phyloP scores from a whole-genome alignment of 805 yeast species.

The Saccharomycopsis sp. region DNA sequence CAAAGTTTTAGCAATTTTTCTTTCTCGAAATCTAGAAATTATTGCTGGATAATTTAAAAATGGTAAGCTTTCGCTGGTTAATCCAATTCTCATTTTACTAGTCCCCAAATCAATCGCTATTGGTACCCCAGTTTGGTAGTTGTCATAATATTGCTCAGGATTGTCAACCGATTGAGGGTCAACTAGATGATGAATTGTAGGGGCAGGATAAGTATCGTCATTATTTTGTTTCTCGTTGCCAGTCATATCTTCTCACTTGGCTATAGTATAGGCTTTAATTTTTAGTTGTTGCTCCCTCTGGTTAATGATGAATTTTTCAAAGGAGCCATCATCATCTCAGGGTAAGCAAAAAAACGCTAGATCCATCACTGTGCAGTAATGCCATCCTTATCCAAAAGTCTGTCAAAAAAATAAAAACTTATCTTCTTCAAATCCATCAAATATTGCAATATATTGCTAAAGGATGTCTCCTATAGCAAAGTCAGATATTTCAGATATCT shows the following conservation, averaged over 20 bases:
- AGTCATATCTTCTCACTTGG: not conserved
- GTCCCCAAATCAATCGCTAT: slow-evolving; percentile 88
- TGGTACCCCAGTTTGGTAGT: slow-evolving; percentile 54
- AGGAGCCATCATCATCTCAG: not conserved
- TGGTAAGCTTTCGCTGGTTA: slow-evolving; percentile 41
- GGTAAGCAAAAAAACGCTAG: not conserved
- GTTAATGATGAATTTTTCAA: no score
- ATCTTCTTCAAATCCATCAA: not conserved
- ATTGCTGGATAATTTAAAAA: slow-evolving; percentile 61
- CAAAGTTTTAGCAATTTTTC: slow-evolving; percentile 54
- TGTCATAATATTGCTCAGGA: slow-evolving; percentile 41
- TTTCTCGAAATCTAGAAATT: slow-evolving; percentile 70
- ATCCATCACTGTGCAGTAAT: not conserved
- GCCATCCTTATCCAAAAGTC: not conserved
- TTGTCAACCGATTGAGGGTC: slow-evolving; percentile 4
- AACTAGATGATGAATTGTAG: not conserved
- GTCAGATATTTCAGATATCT: not conserved
- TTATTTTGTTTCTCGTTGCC: not conserved
- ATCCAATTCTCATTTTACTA: slow-evolving; percentile 51
- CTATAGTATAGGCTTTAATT: not conserved
- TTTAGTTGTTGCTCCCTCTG: not conserved
- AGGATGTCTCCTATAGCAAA: not conserved
- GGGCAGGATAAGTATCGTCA: not conserved
- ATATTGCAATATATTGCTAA: not conserved
- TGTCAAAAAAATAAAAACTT: not conserved